These are phyloP conservation scores for Cordyceps militaris DNA, from an alignment of 2,329 filamentous ascomycete genomes.

Conservation along the genomic window DNA sequence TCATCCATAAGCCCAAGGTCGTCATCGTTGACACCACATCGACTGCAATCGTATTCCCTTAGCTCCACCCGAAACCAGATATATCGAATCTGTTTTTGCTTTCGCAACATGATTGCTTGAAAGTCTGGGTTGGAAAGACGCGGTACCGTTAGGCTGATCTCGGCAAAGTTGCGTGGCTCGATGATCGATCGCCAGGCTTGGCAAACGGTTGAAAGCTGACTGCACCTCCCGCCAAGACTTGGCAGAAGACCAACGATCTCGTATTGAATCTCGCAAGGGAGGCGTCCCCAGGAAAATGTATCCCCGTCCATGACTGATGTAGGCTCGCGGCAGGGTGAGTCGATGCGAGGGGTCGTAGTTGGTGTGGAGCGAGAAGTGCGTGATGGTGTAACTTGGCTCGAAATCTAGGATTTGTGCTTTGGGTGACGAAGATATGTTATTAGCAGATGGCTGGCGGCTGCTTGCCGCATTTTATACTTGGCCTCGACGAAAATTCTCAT, in stretches of 20 bases:
- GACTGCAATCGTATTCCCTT: constrained; percentile 19
- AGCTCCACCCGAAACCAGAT: constrained; percentile 25
- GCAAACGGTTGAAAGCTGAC: constrained; percentile 11
- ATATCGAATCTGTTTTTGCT: constrained; percentile 19
- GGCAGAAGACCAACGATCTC: background rate
- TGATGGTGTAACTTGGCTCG: background rate
- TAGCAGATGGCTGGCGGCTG: no score
- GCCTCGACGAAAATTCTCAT: background rate
- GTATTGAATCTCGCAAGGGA: background rate
- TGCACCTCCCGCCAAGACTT: background rate
- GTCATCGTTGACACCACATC: constrained; percentile 6
- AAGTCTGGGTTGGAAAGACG: constrained; percentile 7
- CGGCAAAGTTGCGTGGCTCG: constrained; percentile 21
- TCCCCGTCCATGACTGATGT: background rate
- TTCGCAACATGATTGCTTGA: constrained; percentile 18
- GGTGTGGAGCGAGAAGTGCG: background rate
- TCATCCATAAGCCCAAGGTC: background rate
- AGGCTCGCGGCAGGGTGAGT: background rate
- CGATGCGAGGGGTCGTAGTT: background rate
- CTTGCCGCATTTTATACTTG: background rate
- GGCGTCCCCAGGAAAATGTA: background rate
- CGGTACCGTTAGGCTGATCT: constrained; percentile 19
- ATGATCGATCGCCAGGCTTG: constrained; percentile 21
- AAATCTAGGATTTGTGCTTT: background rate
- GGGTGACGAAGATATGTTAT: background rate